These are phyloP conservation scores for Camelina neglecta DNA, from an alignment of 345 rosid genomes.

Conservation along the genomic window DNA sequence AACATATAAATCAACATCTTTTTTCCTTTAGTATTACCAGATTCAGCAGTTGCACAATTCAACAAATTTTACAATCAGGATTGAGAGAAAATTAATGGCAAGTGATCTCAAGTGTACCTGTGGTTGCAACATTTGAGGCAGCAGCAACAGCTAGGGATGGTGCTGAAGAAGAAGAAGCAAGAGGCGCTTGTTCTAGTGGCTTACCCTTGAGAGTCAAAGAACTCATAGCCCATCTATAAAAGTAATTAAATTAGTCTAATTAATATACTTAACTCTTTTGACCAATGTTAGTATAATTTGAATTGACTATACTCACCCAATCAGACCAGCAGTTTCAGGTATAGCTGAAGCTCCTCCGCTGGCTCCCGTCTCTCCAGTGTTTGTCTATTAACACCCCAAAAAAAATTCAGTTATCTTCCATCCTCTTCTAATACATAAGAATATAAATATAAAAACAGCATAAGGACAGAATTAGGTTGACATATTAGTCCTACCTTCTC, in stretches of 20 bases:
- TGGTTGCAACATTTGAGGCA: conserved; percentile 63
- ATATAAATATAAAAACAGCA: background rate
- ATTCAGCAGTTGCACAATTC: background rate
- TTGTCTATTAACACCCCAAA: conserved; percentile 49
- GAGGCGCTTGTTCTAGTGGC: conserved; percentile 78
- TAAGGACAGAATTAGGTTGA: conserved; percentile 8
- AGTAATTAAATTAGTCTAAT: conserved; percentile 11
- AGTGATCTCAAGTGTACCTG: conserved; percentile 54
- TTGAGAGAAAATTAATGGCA: background rate
- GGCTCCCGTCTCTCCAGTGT: conserved; percentile 62
- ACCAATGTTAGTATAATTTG: background rate
- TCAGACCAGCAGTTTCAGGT: conserved; percentile 87
- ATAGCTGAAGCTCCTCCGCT: conserved; percentile 67
- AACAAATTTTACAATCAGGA: conserved; percentile 4
- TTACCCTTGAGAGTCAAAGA: conserved; percentile 95
- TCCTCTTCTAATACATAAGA: conserved; percentile 2
- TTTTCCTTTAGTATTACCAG: conserved; percentile 13
- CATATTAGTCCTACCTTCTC: conserved; percentile 62
- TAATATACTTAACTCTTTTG: background rate
- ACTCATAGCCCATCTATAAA: conserved; percentile 97
- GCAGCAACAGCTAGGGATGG: conserved; percentile 54
- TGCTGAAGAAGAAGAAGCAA: conserved; percentile 63
- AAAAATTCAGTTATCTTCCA: background rate
- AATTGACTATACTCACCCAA: conserved; percentile 64
- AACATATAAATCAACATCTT: background rate